These are phyloP conservation scores for Conoideocrella luteorostrata DNA, from an alignment of 2,329 filamentous ascomycete species.

Conservation along the genomic window DNA sequence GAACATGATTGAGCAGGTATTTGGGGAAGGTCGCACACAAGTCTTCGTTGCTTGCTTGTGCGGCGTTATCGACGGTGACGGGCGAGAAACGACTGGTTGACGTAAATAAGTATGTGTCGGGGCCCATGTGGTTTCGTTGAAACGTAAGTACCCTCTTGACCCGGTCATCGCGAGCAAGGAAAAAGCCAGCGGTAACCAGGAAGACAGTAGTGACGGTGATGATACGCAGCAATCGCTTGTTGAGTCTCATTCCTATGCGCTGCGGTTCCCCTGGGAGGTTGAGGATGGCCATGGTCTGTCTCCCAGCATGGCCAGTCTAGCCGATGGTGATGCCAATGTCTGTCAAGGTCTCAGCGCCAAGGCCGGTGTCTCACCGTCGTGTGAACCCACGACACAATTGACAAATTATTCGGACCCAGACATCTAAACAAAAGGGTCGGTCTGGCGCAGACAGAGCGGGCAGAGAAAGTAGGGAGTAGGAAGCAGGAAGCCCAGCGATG, in stretches of 20 bases:
- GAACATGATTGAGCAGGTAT: slow-evolving; percentile 23
- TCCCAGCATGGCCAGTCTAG: slow-evolving; percentile 2
- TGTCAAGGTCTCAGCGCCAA: too few species aligned
- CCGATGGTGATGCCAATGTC: too few species aligned
- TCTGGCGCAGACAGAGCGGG: too few species aligned
- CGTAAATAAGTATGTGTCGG: slow-evolving; percentile 21
- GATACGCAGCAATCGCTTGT: slow-evolving; percentile 26
- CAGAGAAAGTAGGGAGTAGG: too few species aligned
- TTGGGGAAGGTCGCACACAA: slow-evolving; percentile 26
- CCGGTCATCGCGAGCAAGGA: neutral
- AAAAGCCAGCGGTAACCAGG: slow-evolving; percentile 12
- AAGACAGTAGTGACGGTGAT: slow-evolving; percentile 17
- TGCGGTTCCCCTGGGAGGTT: slow-evolving; percentile 4
- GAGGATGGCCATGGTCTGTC: slow-evolving; percentile 7
- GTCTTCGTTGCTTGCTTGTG: slow-evolving; percentile 17
- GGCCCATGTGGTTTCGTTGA: slow-evolving; percentile 17
- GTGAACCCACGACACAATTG: too few species aligned
- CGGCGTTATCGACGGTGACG: slow-evolving; percentile 19
- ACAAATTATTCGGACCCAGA: too few species aligned
- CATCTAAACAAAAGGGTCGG: too few species aligned
- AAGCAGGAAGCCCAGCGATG: too few species aligned
- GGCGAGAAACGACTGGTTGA: slow-evolving; percentile 25
- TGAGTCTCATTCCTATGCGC: slow-evolving; percentile 17
- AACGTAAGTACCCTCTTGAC: slow-evolving; percentile 7
- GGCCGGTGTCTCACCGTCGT: too few species aligned